These are phyloP conservation scores for Angomonas desouzai DNA, from an alignment of 208 protist species.

Conservation along the genomic window DNA sequence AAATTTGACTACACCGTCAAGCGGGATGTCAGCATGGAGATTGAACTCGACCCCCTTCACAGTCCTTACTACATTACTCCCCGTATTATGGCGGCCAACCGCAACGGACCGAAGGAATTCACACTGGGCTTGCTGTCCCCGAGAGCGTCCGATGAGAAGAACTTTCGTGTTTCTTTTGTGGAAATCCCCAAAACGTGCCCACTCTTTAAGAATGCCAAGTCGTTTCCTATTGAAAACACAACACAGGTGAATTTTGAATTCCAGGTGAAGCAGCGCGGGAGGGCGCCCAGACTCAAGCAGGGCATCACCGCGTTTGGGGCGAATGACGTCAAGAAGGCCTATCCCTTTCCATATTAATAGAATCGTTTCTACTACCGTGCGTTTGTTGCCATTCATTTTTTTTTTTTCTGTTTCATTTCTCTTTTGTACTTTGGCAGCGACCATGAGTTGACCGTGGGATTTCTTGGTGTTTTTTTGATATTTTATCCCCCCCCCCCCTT, in stretches of 20 bases:
- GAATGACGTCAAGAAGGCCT: conserved; percentile 23
- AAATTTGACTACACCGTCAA: conserved; percentile 35
- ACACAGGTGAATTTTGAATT: conserved; percentile 22
- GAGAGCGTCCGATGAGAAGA: conserved; percentile 15
- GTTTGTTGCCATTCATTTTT: no score
- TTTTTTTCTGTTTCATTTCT: not conserved
- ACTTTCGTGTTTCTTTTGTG: conserved; percentile 32
- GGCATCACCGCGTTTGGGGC: conserved; percentile 26
- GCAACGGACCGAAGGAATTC: conserved; percentile 22
- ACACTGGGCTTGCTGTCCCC: conserved; percentile 29
- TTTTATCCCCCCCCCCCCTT: no score
- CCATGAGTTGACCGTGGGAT: no score
- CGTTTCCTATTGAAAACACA: conserved; percentile 17
- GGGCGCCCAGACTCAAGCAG: conserved; percentile 18
- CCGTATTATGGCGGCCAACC: conserved; percentile 28
- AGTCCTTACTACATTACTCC: conserved; percentile 52
- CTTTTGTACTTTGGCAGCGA: no score
- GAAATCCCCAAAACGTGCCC: conserved; percentile 22
- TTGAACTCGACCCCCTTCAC: conserved; percentile 38
- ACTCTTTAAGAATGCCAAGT: conserved; percentile 23
- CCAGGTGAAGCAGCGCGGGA: conserved; percentile 35
- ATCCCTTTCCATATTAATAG: conserved; percentile 22
- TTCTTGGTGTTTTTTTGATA: no score
- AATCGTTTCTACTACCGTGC: no score
- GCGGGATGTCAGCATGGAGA: conserved; percentile 42